Percentiles rank a stretch among this genome's conserved stretches.
Evolutionary conservation across 305 asterid species (phyloP).

Genomic region (Fraxinus sp.): DNA sequence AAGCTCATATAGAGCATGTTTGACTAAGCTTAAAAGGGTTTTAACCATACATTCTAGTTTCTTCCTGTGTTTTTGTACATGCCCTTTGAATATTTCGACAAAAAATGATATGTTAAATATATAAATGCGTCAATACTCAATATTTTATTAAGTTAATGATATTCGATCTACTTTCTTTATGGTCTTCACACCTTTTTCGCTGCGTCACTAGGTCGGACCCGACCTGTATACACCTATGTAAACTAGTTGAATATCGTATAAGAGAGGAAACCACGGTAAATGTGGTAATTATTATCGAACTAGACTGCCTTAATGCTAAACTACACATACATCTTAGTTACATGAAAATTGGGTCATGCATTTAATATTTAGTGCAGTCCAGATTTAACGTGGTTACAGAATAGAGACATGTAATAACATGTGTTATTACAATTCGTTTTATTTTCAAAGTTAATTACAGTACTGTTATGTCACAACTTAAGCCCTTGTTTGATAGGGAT

Average conservation of each 20-base stretch:
- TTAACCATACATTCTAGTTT: no score
- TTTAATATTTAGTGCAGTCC: background rate
- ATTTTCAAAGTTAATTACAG: no score
- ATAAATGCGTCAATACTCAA: background rate
- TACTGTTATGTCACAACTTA: no score
- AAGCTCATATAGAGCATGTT: no score
- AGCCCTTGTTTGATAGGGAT: background rate
- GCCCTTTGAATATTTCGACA: background rate
- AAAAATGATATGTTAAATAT: background rate
- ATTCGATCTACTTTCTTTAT: background rate
- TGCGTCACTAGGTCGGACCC: background rate
- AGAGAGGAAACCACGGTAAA: background rate
- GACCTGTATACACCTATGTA: background rate
- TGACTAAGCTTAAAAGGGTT: no score
- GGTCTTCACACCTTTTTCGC: no score
- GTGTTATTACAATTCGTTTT: no score
- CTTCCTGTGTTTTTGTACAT: no score
- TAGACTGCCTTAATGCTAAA: background rate
- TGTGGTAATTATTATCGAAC: background rate
- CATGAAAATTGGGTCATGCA: background rate
- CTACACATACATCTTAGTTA: background rate
- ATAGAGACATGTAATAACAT: background rate
- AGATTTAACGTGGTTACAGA: background rate
- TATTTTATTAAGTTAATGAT: background rate
- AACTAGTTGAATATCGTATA: background rate